Evolutionary conservation across 768 basidiomycete genomes (phyloP).

Genomic region (Macrolepiota dolichaula): DNA sequence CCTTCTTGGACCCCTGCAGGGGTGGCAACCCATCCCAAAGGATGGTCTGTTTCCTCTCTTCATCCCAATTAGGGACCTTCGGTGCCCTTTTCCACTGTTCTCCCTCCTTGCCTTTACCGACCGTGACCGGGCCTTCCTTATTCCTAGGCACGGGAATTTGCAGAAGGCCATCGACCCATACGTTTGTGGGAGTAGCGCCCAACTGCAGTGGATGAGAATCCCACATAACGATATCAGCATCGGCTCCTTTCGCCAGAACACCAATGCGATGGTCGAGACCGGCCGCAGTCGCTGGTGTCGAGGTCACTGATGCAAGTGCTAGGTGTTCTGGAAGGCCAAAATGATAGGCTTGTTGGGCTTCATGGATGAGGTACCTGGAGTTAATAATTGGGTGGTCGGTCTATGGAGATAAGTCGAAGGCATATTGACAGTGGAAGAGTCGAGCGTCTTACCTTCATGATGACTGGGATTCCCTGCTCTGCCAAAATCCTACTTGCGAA

Average conservation of each 20-base stretch:
- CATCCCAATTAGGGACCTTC: constrained; percentile 57
- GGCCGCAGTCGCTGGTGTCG: constrained; percentile 57
- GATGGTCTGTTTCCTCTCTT: constrained; percentile 55
- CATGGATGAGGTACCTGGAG: constrained; percentile 64
- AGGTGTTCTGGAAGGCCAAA: constrained; percentile 57
- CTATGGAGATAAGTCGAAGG: constrained; percentile 25
- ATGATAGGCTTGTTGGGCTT: constrained; percentile 70
- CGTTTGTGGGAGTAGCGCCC: constrained; percentile 70
- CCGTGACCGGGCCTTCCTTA: constrained; percentile 36
- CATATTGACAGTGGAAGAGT: neutral
- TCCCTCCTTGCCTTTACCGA: constrained; percentile 42
- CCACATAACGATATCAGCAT: constrained; percentile 73
- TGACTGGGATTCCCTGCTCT: constrained; percentile 66
- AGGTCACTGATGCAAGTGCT: constrained; percentile 65
- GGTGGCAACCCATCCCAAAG: constrained; percentile 72
- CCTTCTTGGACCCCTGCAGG: constrained; percentile 34
- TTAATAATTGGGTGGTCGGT: constrained; percentile 59
- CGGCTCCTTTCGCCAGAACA: constrained; percentile 51
- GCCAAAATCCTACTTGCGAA: constrained; percentile 76
- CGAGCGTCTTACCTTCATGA: constrained; percentile 63
- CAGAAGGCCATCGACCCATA: constrained; percentile 84
- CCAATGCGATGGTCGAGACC: constrained; percentile 81
- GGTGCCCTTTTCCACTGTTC: constrained; percentile 46
- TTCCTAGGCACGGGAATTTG: constrained; percentile 55
- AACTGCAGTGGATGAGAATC: constrained; percentile 72